Percentiles rank a stretch among this genome's conserved stretches.
Conservation (phyloP, 805 yeast genomes). For the Candida taoyuanica region DNA sequence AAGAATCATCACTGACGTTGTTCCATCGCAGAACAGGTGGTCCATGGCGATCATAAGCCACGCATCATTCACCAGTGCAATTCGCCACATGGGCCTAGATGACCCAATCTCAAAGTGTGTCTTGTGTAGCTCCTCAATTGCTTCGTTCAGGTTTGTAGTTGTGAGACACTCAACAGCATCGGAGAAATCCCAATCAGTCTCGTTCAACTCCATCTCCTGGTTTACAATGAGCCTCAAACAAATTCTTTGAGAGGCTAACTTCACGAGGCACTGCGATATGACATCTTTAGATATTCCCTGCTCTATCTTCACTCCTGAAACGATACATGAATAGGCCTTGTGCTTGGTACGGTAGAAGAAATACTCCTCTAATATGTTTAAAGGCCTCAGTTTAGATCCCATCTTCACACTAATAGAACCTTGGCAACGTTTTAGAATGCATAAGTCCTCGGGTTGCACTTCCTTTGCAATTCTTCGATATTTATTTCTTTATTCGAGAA, state of each 20-base stretch:
- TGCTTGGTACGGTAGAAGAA: conserved; percentile 5
- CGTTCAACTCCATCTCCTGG: neutral
- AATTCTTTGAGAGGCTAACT: conserved; percentile 4
- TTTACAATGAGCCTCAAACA: conserved; percentile 5
- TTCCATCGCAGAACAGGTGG: conserved; percentile 13
- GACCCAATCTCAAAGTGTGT: neutral
- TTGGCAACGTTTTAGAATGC: too few species aligned
- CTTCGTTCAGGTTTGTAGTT: neutral
- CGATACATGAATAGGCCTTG: conserved; percentile 6
- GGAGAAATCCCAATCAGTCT: neutral
- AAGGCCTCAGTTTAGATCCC: too few species aligned
- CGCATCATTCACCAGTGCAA: neutral
- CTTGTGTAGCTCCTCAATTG: conserved; percentile 4
- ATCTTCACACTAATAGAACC: too few species aligned
- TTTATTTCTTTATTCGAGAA: too few species aligned
- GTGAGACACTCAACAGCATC: neutral
- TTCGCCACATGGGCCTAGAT: conserved; percentile 7
- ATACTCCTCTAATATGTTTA: too few species aligned
- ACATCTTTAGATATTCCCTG: neutral
- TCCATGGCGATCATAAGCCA: conserved; percentile 13
- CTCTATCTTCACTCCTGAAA: conserved; percentile 3
- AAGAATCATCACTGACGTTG: conserved; percentile 8
- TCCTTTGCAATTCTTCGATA: too few species aligned
- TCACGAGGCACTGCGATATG: neutral
- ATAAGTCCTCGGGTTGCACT: too few species aligned